These are phyloP conservation scores for Cordyceps militaris DNA, from an alignment of 2,329 filamentous ascomycete genomes.

Conservation along the genomic window DNA sequence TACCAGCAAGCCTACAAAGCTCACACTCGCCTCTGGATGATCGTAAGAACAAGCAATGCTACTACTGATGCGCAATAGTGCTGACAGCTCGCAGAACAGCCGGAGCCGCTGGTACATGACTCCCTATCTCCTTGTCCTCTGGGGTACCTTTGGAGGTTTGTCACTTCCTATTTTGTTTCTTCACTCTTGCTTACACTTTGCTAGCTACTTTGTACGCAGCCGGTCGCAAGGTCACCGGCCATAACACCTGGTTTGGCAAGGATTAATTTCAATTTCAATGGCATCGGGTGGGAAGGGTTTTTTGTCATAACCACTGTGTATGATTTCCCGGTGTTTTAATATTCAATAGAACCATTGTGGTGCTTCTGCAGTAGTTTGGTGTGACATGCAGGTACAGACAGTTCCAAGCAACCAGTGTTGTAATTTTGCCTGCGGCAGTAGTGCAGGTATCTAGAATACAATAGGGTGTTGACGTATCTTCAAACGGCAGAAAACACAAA, in stretches of 20 bases:
- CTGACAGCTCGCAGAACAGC: conserved; percentile 42
- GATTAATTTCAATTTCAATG: conserved; percentile 29
- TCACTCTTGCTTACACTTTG: conserved; percentile 16
- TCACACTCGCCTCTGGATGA: conserved; percentile 67
- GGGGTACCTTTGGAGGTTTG: conserved; percentile 56
- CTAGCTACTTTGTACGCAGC: conserved; percentile 62
- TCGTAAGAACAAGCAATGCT: conserved; percentile 49
- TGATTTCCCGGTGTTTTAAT: background rate
- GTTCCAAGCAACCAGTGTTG: background rate
- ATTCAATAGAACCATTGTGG: background rate
- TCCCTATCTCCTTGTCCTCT: conserved; percentile 61
- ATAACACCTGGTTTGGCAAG: conserved; percentile 71
- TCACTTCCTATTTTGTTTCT: conserved; percentile 15
- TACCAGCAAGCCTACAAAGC: conserved; percentile 68
- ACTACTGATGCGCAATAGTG: conserved; percentile 13
- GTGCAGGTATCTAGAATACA: conserved; percentile 17
- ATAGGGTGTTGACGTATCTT: conserved; percentile 1
- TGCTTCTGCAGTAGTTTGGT: background rate
- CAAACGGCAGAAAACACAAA: background rate
- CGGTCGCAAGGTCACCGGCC: conserved; percentile 63
- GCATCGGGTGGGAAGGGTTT: background rate
- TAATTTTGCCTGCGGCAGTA: background rate
- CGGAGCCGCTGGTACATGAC: conserved; percentile 59
- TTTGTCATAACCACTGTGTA: conserved; percentile 3
- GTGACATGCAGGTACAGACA: background rate